These are phyloP conservation scores for Aspergillus ochraceus DNA, from an alignment of 2,329 filamentous ascomycete species.

Conservation along the genomic window DNA sequence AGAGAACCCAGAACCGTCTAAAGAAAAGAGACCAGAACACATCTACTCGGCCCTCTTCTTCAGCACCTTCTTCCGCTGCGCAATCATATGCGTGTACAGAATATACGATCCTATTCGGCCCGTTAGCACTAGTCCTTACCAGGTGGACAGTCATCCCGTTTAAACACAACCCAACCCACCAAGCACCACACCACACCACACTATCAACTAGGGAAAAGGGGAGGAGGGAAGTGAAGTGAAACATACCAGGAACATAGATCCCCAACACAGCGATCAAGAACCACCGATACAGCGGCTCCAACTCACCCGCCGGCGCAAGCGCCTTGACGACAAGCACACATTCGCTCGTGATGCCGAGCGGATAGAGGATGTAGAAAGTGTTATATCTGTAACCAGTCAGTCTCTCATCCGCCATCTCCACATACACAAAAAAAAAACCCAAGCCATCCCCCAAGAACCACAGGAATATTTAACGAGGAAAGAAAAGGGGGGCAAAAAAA, in stretches of 20 bases:
- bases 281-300: constrained; percentile 55
- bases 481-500: not conserved
- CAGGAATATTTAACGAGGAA: not conserved
- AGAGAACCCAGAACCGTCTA: not conserved
- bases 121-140: too few relatives aligned
- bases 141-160: too few relatives aligned
- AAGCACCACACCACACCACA: too few relatives aligned
- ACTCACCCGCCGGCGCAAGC: constrained; percentile 58
- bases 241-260: constrained; percentile 77
- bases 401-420: not conserved
- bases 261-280: constrained; percentile 65
- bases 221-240: not conserved
- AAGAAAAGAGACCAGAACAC: constrained; percentile 7
- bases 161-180: too few relatives aligned
- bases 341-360: constrained; percentile 86
- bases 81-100: constrained; percentile 93
- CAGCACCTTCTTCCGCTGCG: constrained; percentile 78
- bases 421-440: not conserved
- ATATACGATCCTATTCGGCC: constrained; percentile 66
- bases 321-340: constrained; percentile 75
- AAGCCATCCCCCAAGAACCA: too few relatives aligned
- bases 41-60: constrained; percentile 50
- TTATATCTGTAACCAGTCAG: constrained; percentile 59
- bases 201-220: too few relatives aligned
- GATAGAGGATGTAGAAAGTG: constrained; percentile 90